Percentiles rank a stretch among this genome's conserved stretches.
These are phyloP conservation scores for Fusarium palustre DNA, from an alignment of 2,329 filamentous ascomycete species.

Conservation along the genomic window DNA sequence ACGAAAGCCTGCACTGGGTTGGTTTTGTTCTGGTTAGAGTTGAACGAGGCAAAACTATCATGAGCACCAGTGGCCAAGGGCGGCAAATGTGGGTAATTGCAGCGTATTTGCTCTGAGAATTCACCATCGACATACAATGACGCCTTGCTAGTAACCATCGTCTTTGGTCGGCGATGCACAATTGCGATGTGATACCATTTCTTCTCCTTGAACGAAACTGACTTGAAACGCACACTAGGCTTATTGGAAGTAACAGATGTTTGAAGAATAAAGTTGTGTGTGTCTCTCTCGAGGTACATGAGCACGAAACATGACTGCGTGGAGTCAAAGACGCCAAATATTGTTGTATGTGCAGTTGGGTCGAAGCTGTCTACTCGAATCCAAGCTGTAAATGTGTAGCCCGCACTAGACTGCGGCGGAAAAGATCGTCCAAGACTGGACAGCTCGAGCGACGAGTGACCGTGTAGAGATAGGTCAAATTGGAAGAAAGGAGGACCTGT, in stretches of 20 bases:
- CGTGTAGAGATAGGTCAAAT: conserved; percentile 89
- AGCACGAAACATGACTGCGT: conserved; percentile 94
- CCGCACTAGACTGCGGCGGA: conserved; percentile 80
- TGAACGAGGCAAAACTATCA: conserved; percentile 77
- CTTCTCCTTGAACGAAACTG: conserved; percentile 77
- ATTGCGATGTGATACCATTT: conserved; percentile 95
- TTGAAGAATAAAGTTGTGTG: conserved; percentile 92
- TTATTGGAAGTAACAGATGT: conserved; percentile 88
- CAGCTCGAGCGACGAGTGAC: conserved; percentile 90
- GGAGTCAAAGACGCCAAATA: conserved; percentile 94
- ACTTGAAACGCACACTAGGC: conserved; percentile 94
- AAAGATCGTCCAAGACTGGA: conserved; percentile 87
- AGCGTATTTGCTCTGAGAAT: conserved; percentile 91
- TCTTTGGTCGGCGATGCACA: conserved; percentile 83
- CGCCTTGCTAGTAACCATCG: conserved; percentile 81
- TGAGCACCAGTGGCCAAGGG: conserved; percentile 71
- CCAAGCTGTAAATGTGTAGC: conserved; percentile 93
- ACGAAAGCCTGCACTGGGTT: conserved; percentile 90
- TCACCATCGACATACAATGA: conserved; percentile 93
- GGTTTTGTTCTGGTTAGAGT: conserved; percentile 66
- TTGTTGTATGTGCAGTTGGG: conserved; percentile 84
- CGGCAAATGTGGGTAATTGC: conserved; percentile 84
- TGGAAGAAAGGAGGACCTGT: conserved; percentile 87
- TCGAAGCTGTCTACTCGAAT: conserved; percentile 90
- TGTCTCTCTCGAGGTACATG: conserved; percentile 93